Evolutionary conservation across 306 rosid species (phyloP).

Genomic region (Prunus salicina): DNA sequence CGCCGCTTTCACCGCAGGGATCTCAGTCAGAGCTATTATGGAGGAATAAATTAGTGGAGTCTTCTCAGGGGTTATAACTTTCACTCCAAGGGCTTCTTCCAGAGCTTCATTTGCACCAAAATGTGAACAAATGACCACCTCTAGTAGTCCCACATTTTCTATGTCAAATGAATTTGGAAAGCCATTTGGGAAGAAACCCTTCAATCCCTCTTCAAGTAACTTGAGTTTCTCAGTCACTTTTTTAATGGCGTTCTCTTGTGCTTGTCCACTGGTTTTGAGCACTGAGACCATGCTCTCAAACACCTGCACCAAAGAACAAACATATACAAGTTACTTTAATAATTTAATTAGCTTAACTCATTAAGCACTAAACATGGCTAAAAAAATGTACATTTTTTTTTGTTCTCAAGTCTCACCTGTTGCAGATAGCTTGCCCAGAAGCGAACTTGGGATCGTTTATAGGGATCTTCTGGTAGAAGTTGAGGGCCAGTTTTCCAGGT

Average conservation of each 20-base stretch:
- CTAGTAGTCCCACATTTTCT: conserved; percentile 15
- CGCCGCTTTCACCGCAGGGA: conserved; percentile 6
- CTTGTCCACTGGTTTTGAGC: background rate
- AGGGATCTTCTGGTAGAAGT: conserved; percentile 23
- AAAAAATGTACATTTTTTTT: background rate
- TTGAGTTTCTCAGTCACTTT: conserved; percentile 5
- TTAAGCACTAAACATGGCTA: background rate
- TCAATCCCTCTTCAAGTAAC: conserved; percentile 13
- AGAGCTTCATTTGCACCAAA: conserved; percentile 2
- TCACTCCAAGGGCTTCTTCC: conserved; percentile 15
- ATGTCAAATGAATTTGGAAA: background rate
- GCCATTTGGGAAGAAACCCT: conserved; percentile 5
- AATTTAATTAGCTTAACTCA: background rate
- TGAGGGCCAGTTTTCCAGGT: conserved; percentile 15
- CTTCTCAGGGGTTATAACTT: conserved; percentile 1
- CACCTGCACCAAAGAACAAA: conserved; percentile 3
- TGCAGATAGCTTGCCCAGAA: conserved; percentile 17
- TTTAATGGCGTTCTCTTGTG: conserved; percentile 3
- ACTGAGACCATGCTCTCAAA: background rate
- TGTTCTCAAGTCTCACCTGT: background rate
- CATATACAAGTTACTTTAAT: no score
- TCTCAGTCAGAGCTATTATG: background rate
- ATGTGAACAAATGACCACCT: background rate
- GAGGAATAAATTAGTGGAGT: conserved; percentile 6
- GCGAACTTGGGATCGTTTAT: conserved; percentile 8